These are phyloP conservation scores for Canna indica DNA, from an alignment of 176 grass and related monocot species.

Conservation along the genomic window DNA sequence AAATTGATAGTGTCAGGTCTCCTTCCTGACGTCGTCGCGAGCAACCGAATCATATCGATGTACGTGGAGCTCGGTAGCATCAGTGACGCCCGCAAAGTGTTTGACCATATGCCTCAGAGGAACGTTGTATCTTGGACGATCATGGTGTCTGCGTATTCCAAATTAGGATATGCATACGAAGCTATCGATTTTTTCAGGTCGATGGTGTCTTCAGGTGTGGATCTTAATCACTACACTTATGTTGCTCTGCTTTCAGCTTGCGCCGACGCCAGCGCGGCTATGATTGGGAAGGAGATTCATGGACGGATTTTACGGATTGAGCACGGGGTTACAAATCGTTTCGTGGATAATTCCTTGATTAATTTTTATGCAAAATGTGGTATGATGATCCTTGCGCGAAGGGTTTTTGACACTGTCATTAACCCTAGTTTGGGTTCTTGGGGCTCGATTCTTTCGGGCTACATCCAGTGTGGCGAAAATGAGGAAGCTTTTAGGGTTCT, in stretches of 20 bases:
- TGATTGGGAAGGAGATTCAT: constrained; percentile 6
- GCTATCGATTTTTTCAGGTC: neutral
- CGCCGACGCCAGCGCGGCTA: neutral
- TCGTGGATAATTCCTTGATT: constrained; percentile 4
- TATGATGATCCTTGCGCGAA: neutral
- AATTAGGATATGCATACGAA: neutral
- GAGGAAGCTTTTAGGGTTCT: constrained; percentile 7
- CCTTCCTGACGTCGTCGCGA: neutral
- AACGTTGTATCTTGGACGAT: constrained; percentile 14
- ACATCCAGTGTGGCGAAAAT: constrained; percentile 11
- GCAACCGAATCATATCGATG: constrained; percentile 4
- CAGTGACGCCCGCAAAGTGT: neutral
- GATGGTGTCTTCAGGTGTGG: neutral
- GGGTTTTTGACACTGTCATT: neutral
- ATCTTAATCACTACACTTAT: constrained; percentile 2
- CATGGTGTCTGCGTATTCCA: constrained; percentile 9
- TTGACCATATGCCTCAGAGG: constrained; percentile 19
- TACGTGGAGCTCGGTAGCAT: neutral
- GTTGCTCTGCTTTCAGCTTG: constrained; percentile 8
- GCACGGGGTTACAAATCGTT: neutral
- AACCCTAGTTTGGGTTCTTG: constrained; percentile 8
- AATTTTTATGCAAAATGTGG: constrained; percentile 10
- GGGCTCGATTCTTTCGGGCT: constrained; percentile 14
- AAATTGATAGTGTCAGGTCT: constrained; percentile 1
- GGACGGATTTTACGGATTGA: constrained; percentile 2